phyloP scores from a whole-genome alignment of 2,329 filamentous ascomycete genomes.

The Cladosporium sp. region DNA sequence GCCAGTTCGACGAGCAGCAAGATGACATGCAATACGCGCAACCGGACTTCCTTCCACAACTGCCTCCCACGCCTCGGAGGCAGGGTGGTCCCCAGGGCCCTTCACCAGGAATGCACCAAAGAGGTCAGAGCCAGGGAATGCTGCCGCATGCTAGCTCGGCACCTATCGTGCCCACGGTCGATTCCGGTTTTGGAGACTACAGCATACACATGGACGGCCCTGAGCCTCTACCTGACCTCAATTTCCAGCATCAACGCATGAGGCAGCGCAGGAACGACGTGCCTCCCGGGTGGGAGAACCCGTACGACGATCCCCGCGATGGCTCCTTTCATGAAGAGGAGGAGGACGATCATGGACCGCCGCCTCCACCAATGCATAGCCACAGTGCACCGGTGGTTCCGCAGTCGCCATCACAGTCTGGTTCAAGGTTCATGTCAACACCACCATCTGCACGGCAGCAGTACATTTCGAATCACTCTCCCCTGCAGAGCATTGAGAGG shows the following conservation, averaged over 20 bases:
- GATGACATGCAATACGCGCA: conserved; percentile 42
- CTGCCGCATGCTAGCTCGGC: conserved; percentile 42
- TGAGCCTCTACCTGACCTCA: conserved; percentile 29
- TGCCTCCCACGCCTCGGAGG: conserved; percentile 22
- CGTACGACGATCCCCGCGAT: conserved; percentile 21
- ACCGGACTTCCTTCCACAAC: conserved; percentile 31
- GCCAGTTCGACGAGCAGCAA: conserved; percentile 27
- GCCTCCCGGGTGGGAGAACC: conserved; percentile 24
- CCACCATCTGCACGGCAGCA: conserved; percentile 21
- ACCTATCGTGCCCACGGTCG: conserved; percentile 48
- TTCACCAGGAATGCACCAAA: conserved; percentile 18
- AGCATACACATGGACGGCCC: conserved; percentile 22
- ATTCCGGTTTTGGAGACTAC: conserved; percentile 21
- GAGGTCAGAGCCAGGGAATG: conserved; percentile 20
- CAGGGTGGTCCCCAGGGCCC: conserved; percentile 1
- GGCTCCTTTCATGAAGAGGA: conserved; percentile 12
- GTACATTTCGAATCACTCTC: conserved; percentile 24
- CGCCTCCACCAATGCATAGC: conserved; percentile 32
- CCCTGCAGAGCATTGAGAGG: conserved; percentile 27
- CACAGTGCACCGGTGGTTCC: conserved; percentile 29
- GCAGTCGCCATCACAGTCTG: conserved; percentile 17
- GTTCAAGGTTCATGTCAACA: conserved; percentile 16
- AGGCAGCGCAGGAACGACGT: conserved; percentile 23
- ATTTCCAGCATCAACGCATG: conserved; percentile 25
- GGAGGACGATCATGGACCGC: conserved; percentile 24